Percentiles rank a stretch among this genome's conserved stretches.
Evolutionary conservation across 192 early-diverging fungal genomes (phyloP).

Genomic region (Physocladia obscura): DNA sequence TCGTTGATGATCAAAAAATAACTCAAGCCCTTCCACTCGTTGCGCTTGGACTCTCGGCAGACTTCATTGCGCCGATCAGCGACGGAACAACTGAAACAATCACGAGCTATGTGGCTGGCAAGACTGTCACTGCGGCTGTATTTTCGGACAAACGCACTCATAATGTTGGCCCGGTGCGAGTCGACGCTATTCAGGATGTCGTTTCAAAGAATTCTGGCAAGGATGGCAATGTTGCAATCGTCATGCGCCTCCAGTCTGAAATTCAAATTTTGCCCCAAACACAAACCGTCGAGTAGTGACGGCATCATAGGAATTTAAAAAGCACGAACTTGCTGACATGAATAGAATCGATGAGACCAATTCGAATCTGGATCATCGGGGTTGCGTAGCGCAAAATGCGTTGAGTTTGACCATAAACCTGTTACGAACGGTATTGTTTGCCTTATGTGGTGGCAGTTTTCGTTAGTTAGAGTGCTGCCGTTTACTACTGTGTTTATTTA

Average conservation of each 20-base stretch:
- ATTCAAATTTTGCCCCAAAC: conserved; percentile 15
- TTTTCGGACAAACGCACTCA: conserved; percentile 16
- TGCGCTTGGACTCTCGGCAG: conserved; percentile 2
- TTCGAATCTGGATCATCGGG: no score
- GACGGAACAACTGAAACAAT: conserved; percentile 12
- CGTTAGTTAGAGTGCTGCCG: no score
- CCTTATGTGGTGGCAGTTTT: no score
- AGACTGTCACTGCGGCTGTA: conserved; percentile 12
- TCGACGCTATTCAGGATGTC: conserved; percentile 39
- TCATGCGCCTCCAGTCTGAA: background rate
- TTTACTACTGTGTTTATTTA: no score
- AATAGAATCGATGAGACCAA: no score
- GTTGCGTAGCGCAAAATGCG: no score
- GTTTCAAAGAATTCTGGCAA: conserved; percentile 21
- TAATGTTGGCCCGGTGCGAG: conserved; percentile 40
- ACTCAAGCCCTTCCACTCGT: conserved; percentile 7
- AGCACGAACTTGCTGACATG: no score
- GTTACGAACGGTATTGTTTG: no score
- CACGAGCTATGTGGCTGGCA: conserved; percentile 8
- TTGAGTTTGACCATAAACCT: no score
- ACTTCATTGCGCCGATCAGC: conserved; percentile 8
- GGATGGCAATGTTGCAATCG: conserved; percentile 17
- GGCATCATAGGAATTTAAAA: no score
- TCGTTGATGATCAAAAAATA: background rate
- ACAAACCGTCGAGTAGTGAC: no score